Conservation (phyloP, 2,329 filamentous ascomycete genomes). For the Pseudogymnoascus sp. region DNA sequence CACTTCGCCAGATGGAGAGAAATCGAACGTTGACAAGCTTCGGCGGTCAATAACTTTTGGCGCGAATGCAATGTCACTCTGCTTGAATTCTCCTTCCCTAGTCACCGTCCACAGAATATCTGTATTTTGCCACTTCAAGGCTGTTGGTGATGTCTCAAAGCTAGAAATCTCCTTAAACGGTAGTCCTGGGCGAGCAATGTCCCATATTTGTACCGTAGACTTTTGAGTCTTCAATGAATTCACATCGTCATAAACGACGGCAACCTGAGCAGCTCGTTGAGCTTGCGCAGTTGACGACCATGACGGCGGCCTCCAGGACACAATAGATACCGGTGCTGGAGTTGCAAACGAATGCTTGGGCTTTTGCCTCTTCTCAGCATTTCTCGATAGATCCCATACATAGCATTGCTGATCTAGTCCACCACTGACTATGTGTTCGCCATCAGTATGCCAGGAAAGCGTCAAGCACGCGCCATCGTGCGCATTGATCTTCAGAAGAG, state of each 20-base stretch:
- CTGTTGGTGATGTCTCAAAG: constrained; percentile 50
- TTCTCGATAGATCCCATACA: constrained; percentile 57
- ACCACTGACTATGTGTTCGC: constrained; percentile 56
- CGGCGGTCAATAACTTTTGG: constrained; percentile 56
- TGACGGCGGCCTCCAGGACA: constrained; percentile 57
- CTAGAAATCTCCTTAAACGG: constrained; percentile 59
- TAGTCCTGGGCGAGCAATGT: constrained; percentile 59
- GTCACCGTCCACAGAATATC: constrained; percentile 61
- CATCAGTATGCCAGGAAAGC: constrained; percentile 62
- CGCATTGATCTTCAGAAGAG: constrained; percentile 51
- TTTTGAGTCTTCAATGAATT: constrained; percentile 48
- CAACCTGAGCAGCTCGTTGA: constrained; percentile 53
- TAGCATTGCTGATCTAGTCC: constrained; percentile 55
- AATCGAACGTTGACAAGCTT: constrained; percentile 52
- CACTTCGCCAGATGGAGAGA: constrained; percentile 52
- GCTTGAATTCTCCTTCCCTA: constrained; percentile 53
- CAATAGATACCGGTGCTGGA: constrained; percentile 50
- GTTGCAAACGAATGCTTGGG: constrained; percentile 54
- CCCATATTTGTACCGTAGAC: constrained; percentile 58
- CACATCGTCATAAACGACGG: constrained; percentile 53
- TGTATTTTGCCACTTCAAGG: constrained; percentile 56
- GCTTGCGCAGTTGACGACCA: constrained; percentile 59
- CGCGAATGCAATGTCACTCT: constrained; percentile 59
- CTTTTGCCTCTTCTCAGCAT: constrained; percentile 57
- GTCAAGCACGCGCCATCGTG: constrained; percentile 54